These are phyloP conservation scores for Aspergillus nidulans DNA, from an alignment of 495 filamentous ascomycete species.

Conservation along the genomic window DNA sequence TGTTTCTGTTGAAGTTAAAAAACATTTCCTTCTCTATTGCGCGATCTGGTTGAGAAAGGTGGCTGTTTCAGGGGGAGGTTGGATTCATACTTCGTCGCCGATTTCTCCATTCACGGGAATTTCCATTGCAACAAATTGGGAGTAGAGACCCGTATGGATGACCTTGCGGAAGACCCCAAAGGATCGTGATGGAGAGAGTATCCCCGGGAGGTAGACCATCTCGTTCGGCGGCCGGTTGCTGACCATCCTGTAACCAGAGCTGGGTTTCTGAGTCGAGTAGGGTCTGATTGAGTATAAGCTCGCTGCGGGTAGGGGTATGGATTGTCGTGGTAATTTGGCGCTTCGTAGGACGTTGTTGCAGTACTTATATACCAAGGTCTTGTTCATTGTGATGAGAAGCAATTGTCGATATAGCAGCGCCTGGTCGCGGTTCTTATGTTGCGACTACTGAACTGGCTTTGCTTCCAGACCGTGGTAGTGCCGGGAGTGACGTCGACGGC, in stretches of 20 bases:
- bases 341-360: not conserved
- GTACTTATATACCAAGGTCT: not conserved
- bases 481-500: conserved; percentile 1
- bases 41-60: too few relatives aligned
- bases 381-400: not conserved
- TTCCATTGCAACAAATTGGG: conserved; percentile 61
- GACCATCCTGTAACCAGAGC: conserved; percentile 16
- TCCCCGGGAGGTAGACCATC: conserved; percentile 55
- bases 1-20: conserved; percentile 30
- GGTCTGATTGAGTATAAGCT: not conserved
- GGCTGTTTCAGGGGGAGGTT: too few relatives aligned
- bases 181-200: conserved; percentile 47
- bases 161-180: conserved; percentile 58
- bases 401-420: not conserved
- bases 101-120: conserved; percentile 61
- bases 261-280: not conserved
- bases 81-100: conserved; percentile 61
- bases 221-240: conserved; percentile 46
- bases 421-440: conserved; percentile 4
- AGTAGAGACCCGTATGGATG: conserved; percentile 59
- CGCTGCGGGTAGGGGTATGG: not conserved
- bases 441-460: conserved; percentile 1
- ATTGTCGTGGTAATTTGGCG: not conserved
- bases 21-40: not conserved
- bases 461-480: not conserved